These are phyloP conservation scores for Syzygium jambos DNA, from an alignment of 345 rosid genomes.

Conservation along the genomic window DNA sequence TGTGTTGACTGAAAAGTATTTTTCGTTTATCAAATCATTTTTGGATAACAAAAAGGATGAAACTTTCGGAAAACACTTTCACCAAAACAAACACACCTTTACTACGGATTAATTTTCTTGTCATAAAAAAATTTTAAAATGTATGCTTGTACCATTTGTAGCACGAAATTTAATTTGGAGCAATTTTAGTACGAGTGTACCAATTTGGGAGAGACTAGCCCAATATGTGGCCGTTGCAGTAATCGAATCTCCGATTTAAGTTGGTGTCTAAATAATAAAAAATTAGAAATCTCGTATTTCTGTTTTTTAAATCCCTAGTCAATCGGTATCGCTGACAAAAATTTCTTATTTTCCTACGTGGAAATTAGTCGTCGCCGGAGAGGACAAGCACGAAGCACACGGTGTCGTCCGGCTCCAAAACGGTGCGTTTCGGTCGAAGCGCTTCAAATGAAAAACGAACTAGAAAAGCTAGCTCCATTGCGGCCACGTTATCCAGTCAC, in stretches of 20 bases:
- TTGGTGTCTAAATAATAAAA: neutral
- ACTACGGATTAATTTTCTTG: too few species aligned
- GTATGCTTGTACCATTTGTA: too few species aligned
- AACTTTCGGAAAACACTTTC: too few species aligned
- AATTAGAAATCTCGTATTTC: neutral
- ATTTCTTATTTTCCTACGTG: neutral
- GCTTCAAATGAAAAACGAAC: neutral
- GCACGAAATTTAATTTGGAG: too few species aligned
- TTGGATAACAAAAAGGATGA: too few species aligned
- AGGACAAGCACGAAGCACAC: neutral
- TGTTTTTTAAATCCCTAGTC: neutral
- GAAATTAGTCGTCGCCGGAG: neutral
- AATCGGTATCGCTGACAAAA: neutral
- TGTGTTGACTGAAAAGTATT: too few species aligned
- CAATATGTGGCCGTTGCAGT: neutral
- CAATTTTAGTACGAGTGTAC: too few species aligned
- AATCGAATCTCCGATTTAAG: neutral
- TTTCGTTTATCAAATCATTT: too few species aligned
- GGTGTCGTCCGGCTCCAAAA: neutral
- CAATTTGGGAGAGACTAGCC: neutral
- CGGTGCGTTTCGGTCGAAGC: neutral
- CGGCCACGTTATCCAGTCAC: neutral
- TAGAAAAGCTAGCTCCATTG: neutral
- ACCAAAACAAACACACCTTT: too few species aligned
- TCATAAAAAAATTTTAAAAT: too few species aligned